Evolutionary conservation across 78 protist genomes (phyloP).

Genomic region (Dictyostelium brefeldianum): DNA sequence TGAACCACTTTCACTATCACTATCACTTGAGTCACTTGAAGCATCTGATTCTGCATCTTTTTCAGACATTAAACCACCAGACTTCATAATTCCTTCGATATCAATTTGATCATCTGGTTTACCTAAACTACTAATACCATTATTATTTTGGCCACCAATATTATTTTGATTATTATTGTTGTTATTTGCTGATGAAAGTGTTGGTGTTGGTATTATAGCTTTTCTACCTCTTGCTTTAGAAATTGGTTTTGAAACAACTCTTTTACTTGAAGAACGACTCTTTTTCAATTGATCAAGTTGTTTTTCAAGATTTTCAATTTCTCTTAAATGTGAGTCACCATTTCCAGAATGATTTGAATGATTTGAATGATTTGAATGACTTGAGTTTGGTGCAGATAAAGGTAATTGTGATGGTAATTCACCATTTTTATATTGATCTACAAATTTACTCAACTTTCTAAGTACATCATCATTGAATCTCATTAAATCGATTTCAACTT

Average conservation of each 20-base stretch:
- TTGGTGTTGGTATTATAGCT: neutral
- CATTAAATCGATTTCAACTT: slow-evolving; percentile 75
- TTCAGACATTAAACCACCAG: neutral
- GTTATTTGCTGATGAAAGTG: neutral
- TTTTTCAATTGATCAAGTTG: slow-evolving; percentile 11
- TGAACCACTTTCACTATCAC: slow-evolving; percentile 53
- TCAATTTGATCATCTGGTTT: neutral
- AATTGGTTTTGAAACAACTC: slow-evolving; percentile 62
- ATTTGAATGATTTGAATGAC: neutral
- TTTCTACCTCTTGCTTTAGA: slow-evolving; percentile 70
- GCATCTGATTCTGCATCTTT: slow-evolving; percentile 17
- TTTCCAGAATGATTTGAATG: slow-evolving; percentile 3
- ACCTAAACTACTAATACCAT: no score
- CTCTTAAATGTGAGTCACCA: neutral
- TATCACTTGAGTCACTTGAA: slow-evolving; percentile 45
- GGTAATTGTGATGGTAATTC: neutral
- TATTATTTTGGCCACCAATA: neutral
- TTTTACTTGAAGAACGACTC: neutral
- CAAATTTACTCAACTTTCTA: slow-evolving; percentile 45
- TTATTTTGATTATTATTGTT: neutral
- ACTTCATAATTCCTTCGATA: neutral
- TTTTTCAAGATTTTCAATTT: slow-evolving; percentile 19
- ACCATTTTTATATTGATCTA: neutral
- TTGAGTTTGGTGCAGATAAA: neutral
- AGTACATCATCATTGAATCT: slow-evolving; percentile 48